phyloP scores from a whole-genome alignment of 768 basidiomycete species.

The Suillus placidus region DNA sequence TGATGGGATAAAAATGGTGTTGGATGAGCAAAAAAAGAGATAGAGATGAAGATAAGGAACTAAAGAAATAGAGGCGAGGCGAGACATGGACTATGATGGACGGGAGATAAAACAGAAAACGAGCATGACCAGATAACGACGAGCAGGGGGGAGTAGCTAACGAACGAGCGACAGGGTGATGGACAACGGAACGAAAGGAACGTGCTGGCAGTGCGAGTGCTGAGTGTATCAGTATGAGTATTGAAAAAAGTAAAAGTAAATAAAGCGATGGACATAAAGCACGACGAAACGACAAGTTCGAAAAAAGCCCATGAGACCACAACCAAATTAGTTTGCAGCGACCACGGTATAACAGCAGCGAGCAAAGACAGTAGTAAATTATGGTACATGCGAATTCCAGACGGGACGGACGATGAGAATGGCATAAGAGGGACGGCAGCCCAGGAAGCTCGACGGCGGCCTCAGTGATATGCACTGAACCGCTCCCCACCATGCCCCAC shows the following conservation, averaged over 20 bases:
- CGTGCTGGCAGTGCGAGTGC: slow-evolving; percentile 16
- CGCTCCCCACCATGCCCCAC: slow-evolving; percentile 26
- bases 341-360: slow-evolving; percentile 7
- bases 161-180: slow-evolving; percentile 2
- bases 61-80: not conserved
- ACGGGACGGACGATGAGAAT: slow-evolving; percentile 1
- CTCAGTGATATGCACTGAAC: slow-evolving; percentile 19
- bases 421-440: not conserved
- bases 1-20: slow-evolving; percentile 22
- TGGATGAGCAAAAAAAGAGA: slow-evolving; percentile 5
- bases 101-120: not conserved
- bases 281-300: slow-evolving; percentile 4
- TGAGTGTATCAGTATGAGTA: slow-evolving; percentile 14
- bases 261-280: not conserved
- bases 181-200: slow-evolving; percentile 13
- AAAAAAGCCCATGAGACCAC: slow-evolving; percentile 11
- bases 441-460: not conserved
- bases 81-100: not conserved
- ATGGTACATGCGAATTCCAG: slow-evolving; percentile 8
- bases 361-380: slow-evolving; percentile 6
- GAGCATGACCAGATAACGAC: slow-evolving; percentile 4
- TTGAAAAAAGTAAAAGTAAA: not conserved
- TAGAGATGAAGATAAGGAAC: not conserved
- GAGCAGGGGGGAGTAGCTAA: slow-evolving; percentile 1
- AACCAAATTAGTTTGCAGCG: slow-evolving; percentile 13